phyloP scores from a whole-genome alignment of 345 rosid genomes.

The Cardamine resedifolia region DNA sequence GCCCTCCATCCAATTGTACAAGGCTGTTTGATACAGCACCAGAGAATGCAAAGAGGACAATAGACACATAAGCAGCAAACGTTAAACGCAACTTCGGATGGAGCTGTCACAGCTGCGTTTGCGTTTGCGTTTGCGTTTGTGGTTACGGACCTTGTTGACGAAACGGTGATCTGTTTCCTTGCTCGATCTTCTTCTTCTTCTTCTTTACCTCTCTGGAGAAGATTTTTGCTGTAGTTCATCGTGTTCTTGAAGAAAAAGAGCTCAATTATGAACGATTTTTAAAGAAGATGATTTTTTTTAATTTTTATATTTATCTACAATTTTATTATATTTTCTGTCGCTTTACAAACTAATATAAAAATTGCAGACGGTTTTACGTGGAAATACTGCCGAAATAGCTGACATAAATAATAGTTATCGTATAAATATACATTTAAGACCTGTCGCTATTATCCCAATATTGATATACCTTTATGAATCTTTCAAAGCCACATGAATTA shows the following conservation, averaged over 20 bases:
- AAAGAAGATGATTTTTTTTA: not conserved
- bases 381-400: slow-evolving; percentile 28
- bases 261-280: not conserved
- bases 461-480: slow-evolving; percentile 21
- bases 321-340: slow-evolving; percentile 4
- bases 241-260: slow-evolving; percentile 15
- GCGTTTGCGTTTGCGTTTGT: slow-evolving; percentile 12
- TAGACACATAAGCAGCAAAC: slow-evolving; percentile 55
- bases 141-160: slow-evolving; percentile 13
- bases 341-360: slow-evolving; percentile 20
- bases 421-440: slow-evolving; percentile 18
- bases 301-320: not conserved
- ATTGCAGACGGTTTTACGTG: slow-evolving; percentile 32
- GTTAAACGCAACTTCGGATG: slow-evolving; percentile 51
- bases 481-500: slow-evolving; percentile 28
- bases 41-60: slow-evolving; percentile 62
- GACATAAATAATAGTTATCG: slow-evolving; percentile 25
- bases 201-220: slow-evolving; percentile 18
- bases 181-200: slow-evolving; percentile 21
- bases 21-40: slow-evolving; percentile 58
- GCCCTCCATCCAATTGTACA: slow-evolving; percentile 57
- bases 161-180: not conserved
- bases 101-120: slow-evolving; percentile 30
- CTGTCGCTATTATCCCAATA: slow-evolving; percentile 29
- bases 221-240: slow-evolving; percentile 24